These are phyloP conservation scores for Neurospora sp. DNA, from an alignment of 2,329 filamentous ascomycete genomes.

Conservation along the genomic window DNA sequence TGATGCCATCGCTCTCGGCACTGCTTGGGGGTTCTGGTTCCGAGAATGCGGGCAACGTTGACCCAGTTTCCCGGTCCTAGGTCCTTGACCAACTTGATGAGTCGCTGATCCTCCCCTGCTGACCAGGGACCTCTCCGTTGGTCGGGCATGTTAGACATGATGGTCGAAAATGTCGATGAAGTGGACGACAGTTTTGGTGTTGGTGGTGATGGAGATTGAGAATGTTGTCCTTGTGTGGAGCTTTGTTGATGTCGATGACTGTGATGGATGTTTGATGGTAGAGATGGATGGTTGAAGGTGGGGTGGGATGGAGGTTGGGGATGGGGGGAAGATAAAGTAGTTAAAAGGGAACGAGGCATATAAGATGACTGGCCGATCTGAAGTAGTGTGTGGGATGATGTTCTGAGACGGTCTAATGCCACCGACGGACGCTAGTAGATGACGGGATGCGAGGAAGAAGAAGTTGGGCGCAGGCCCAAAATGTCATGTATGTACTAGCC, in stretches of 20 bases:
- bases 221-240: not conserved
- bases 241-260: not conserved
- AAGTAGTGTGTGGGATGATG: not conserved
- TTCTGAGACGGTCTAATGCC: not conserved
- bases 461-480: not conserved
- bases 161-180: not conserved
- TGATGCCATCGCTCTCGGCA: slow-evolving; percentile 92
- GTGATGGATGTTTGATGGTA: not conserved
- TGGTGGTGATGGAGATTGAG: not conserved
- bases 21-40: slow-evolving; percentile 79
- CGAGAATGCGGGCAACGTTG: slow-evolving; percentile 65
- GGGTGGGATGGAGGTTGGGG: not conserved
- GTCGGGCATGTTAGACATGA: not conserved
- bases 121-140: slow-evolving; percentile 42
- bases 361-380: not conserved
- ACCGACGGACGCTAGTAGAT: not conserved
- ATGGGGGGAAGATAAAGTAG: not conserved
- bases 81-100: slow-evolving; percentile 55
- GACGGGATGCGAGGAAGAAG: not conserved
- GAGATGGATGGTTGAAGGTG: not conserved
- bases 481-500: not conserved
- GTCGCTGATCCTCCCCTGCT: slow-evolving; percentile 56
- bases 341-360: not conserved
- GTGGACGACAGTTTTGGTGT: not conserved
- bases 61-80: slow-evolving; percentile 81